These are phyloP conservation scores for Ceratonia siliqua DNA, from an alignment of 306 rosid genomes.

Conservation along the genomic window DNA sequence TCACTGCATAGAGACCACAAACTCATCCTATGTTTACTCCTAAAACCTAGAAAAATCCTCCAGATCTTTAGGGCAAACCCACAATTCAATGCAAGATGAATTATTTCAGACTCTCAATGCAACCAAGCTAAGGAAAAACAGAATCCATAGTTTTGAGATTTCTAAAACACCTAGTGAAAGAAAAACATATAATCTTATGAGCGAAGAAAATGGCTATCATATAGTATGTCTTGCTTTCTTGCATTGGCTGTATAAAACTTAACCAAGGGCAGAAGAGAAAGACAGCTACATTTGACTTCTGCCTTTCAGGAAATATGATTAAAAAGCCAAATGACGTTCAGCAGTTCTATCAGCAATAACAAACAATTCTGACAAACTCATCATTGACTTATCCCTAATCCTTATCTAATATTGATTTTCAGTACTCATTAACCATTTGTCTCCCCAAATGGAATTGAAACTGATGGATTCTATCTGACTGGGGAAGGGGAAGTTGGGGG, in stretches of 20 bases:
- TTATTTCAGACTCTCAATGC: not conserved
- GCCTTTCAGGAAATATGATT: not conserved
- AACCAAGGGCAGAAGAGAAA: not conserved
- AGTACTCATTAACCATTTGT: slow-evolving; percentile 6
- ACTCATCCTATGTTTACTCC: not conserved
- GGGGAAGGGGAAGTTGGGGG: too few species aligned
- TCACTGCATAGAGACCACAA: not conserved
- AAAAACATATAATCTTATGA: not conserved
- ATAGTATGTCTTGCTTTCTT: not conserved
- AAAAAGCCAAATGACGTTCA: not conserved
- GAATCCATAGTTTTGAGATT: not conserved
- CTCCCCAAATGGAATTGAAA: slow-evolving; percentile 23
- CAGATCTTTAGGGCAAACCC: not conserved
- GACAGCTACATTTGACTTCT: not conserved
- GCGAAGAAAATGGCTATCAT: not conserved
- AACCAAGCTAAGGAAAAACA: not conserved
- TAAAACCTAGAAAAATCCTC: not conserved
- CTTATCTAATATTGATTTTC: slow-evolving; percentile 14
- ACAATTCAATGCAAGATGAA: not conserved
- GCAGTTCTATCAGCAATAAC: not conserved
- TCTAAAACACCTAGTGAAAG: not conserved
- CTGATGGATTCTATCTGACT: too few species aligned
- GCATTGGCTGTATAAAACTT: not conserved
- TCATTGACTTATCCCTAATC: slow-evolving; percentile 25
- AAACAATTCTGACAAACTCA: not conserved